phyloP scores from a whole-genome alignment of 768 basidiomycete genomes.

The Lanmaoa rubissima region DNA sequence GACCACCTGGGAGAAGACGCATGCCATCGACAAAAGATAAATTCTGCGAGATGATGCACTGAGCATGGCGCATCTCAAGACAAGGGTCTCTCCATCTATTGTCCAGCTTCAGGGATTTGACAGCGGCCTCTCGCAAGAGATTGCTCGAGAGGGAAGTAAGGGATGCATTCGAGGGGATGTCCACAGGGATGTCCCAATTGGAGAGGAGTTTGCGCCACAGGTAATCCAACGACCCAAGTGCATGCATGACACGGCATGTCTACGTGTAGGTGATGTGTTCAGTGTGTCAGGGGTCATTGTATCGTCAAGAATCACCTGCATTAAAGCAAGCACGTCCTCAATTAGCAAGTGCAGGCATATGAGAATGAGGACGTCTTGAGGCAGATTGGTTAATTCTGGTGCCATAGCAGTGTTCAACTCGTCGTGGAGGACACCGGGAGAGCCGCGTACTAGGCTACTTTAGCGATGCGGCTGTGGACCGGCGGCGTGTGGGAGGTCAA shows the following conservation, averaged over 20 bases:
- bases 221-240: constrained; percentile 50
- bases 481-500: constrained; percentile 10
- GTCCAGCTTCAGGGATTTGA: constrained; percentile 48
- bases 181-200: constrained; percentile 37
- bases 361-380: constrained; percentile 44
- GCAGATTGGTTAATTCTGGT: constrained; percentile 34
- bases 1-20: constrained; percentile 45
- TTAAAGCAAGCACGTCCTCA: constrained; percentile 45
- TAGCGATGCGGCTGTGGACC: constrained; percentile 4
- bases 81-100: constrained; percentile 45
- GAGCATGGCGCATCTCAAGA: constrained; percentile 36
- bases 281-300: constrained; percentile 7
- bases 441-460: background rate
- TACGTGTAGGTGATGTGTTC: constrained; percentile 34
- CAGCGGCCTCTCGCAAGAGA: constrained; percentile 41
- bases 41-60: constrained; percentile 34
- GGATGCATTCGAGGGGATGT: constrained; percentile 37
- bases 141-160: constrained; percentile 36
- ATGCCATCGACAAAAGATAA: constrained; percentile 44
- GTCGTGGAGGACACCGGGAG: background rate
- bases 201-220: constrained; percentile 48
- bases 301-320: constrained; percentile 40
- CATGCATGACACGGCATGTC: constrained; percentile 61
- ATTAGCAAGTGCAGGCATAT: constrained; percentile 35
- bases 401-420: background rate